A percentile compares a stretch with the other conserved stretches of the same genome.
Conservation (phyloP, 1,284 basidiomycete genomes). For the Trichosporon inkin region DNA sequence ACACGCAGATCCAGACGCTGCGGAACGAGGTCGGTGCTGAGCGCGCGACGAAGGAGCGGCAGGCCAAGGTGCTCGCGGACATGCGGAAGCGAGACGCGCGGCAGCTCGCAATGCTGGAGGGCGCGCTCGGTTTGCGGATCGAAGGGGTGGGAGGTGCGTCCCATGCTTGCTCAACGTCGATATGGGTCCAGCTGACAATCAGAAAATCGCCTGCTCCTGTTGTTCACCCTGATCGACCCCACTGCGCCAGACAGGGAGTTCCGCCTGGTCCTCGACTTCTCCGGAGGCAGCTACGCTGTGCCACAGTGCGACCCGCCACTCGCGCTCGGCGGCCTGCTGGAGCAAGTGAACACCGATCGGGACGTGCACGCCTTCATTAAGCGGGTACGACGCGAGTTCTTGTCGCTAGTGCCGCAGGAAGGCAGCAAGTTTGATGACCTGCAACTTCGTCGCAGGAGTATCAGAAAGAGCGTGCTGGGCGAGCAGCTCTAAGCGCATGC, state of each 20-base stretch:
- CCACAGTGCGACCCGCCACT: constrained; percentile 46
- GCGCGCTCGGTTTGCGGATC: constrained; percentile 60
- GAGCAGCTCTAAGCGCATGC: neutral
- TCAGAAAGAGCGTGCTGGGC: neutral
- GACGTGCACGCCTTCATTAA: constrained; percentile 48
- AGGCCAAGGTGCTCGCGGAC: constrained; percentile 60
- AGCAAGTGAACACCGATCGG: constrained; percentile 42
- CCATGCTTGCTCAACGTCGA: neutral
- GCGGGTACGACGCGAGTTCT: constrained; percentile 9
- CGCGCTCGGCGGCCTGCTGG: constrained; percentile 35
- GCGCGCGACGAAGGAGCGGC: constrained; percentile 62
- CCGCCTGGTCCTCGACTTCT: constrained; percentile 70
- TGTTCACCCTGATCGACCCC: constrained; percentile 65
- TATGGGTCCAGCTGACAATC: constrained; percentile 14
- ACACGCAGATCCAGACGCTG: constrained; percentile 33
- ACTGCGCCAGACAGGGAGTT: constrained; percentile 61
- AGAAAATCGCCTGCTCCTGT: constrained; percentile 65
- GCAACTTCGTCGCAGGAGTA: neutral
- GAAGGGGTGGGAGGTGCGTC: constrained; percentile 64
- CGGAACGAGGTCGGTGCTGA: constrained; percentile 31
- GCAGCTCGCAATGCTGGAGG: constrained; percentile 61
- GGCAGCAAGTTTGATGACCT: neutral
- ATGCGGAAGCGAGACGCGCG: constrained; percentile 59
- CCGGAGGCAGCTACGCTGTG: constrained; percentile 58
- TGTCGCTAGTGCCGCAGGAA: neutral